These are phyloP conservation scores for Ogataea thermomethanolica DNA, from an alignment of 805 yeast genomes.

Conservation along the genomic window DNA sequence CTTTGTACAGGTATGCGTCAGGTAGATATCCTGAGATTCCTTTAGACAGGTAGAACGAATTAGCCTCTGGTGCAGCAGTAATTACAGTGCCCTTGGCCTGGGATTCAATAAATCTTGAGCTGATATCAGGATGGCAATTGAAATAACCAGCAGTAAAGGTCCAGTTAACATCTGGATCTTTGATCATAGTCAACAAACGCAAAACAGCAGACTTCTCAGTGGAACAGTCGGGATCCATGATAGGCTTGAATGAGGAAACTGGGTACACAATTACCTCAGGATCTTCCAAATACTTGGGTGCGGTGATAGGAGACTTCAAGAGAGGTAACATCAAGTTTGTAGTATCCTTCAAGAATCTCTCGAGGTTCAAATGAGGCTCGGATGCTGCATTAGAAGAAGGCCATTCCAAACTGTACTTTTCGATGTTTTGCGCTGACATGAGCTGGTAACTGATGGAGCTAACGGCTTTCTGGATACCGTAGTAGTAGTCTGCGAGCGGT, in stretches of 20 bases:
- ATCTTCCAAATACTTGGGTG: constrained; percentile 21
- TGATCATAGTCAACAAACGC: constrained; percentile 53
- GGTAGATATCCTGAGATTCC: constrained; percentile 85
- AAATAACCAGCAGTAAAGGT: constrained; percentile 95
- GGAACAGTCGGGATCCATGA: constrained; percentile 62
- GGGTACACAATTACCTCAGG: constrained; percentile 76
- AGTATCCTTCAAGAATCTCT: constrained; percentile 52
- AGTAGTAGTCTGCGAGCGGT: constrained; percentile 68
- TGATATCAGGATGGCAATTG: constrained; percentile 79
- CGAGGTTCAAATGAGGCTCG: constrained; percentile 59
- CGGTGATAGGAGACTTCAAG: constrained; percentile 39
- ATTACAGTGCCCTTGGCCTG: constrained; percentile 66
- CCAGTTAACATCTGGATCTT: constrained; percentile 61
- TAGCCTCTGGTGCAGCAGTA: constrained; percentile 91
- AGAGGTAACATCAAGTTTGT: constrained; percentile 56
- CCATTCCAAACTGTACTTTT: constrained; percentile 65
- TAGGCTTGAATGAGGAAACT: constrained; percentile 85
- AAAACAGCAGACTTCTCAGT: constrained; percentile 78
- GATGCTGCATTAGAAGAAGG: constrained; percentile 62
- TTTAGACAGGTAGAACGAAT: constrained; percentile 81
- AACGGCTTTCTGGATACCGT: constrained; percentile 62
- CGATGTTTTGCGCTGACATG: constrained; percentile 37
- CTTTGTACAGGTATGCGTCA: constrained; percentile 76
- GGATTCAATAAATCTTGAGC: constrained; percentile 52
- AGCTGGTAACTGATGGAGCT: constrained; percentile 69